Conservation (phyloP, 2,329 filamentous ascomycete genomes). For the Ophiostoma montium region DNA sequence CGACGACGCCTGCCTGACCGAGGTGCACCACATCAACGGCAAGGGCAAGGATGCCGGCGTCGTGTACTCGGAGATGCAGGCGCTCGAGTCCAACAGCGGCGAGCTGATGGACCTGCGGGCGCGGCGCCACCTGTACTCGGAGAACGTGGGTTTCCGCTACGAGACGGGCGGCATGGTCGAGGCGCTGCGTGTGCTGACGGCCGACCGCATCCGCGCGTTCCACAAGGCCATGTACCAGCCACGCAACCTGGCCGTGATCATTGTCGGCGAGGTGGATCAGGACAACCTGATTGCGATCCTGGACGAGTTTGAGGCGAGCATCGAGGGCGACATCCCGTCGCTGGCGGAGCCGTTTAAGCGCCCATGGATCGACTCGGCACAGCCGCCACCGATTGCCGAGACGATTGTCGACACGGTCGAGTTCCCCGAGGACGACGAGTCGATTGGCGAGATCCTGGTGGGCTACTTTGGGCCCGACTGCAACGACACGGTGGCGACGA, state of each 20-base stretch:
- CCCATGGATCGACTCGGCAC: constrained; percentile 82
- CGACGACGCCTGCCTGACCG: constrained; percentile 83
- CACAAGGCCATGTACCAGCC: constrained; percentile 97
- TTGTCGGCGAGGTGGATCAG: constrained; percentile 87
- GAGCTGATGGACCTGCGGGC: constrained; percentile 82
- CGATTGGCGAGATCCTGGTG: constrained; percentile 74
- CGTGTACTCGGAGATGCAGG: constrained; percentile 99
- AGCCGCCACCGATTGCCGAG: constrained; percentile 56
- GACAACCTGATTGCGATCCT: constrained; percentile 64
- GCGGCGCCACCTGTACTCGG: constrained; percentile 69
- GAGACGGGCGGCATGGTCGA: constrained; percentile 98
- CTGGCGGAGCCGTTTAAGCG: constrained; percentile 63
- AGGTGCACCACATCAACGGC: constrained; percentile 91
- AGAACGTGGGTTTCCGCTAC: constrained; percentile 84
- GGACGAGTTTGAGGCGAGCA: constrained; percentile 76
- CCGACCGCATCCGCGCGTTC: constrained; percentile 85
- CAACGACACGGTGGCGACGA: constrained; percentile 51
- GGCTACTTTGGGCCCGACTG: constrained; percentile 78
- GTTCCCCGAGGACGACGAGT: constrained; percentile 95
- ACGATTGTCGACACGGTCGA: constrained; percentile 67
- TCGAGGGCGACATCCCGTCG: constrained; percentile 67
- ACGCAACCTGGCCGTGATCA: constrained; percentile 79
- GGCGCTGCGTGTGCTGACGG: constrained; percentile 69
- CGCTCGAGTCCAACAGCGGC: constrained; percentile 66
- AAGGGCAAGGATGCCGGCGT: constrained; percentile 91